phyloP scores from a whole-genome alignment of 2,329 filamentous ascomycete species.

The Neoascochyta sp. region DNA sequence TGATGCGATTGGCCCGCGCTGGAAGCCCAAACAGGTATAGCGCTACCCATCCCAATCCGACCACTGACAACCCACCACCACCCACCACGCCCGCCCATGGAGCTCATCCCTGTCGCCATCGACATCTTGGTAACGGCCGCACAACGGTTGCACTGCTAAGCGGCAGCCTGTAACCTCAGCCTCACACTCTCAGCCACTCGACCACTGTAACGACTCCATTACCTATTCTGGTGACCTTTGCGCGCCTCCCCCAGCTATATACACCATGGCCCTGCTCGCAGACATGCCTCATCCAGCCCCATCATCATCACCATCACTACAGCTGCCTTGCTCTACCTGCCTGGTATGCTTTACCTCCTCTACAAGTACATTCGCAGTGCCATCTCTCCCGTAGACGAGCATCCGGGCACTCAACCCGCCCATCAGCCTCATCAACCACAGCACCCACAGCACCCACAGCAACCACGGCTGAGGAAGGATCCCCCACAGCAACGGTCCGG shows the following conservation, averaged over 20 bases:
- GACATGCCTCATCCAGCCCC: slow-evolving; percentile 7
- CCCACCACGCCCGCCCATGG: no score
- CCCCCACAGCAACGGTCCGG: slow-evolving; percentile 11
- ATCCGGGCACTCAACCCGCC: neutral
- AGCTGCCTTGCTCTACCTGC: neutral
- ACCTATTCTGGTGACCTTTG: slow-evolving; percentile 2
- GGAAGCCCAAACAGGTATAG: slow-evolving; percentile 12
- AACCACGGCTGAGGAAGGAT: no score
- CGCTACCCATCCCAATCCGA: no score
- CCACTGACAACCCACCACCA: no score
- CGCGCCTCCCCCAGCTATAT: neutral
- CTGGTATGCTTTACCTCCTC: slow-evolving; percentile 23
- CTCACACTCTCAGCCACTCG: neutral
- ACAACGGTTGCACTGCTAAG: slow-evolving; percentile 1
- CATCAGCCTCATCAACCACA: no score
- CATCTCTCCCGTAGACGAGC: slow-evolving; percentile 4
- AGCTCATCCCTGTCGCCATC: neutral
- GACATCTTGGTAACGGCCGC: no score
- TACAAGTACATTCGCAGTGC: slow-evolving; percentile 27
- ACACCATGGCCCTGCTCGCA: neutral
- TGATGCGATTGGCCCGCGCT: slow-evolving; percentile 18
- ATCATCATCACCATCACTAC: neutral
- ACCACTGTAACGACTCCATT: slow-evolving; percentile 1
- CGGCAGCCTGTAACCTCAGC: neutral
- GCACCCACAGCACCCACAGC: no score